Conservation (phyloP, 306 rosid genomes). For the Glycine tomentella region DNA sequence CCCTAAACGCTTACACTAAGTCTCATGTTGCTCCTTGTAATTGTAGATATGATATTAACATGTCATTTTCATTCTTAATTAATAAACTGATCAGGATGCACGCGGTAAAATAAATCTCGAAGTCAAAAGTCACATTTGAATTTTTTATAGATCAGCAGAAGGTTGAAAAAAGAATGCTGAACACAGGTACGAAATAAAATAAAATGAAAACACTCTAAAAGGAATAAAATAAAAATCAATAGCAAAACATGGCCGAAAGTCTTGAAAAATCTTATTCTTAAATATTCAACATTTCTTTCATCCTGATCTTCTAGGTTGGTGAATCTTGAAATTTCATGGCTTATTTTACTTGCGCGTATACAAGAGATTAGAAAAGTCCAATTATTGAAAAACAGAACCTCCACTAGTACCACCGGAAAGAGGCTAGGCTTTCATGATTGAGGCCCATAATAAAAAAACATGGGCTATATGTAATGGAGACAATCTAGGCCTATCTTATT, state of each 20-base stretch:
- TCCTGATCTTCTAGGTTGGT: constrained; percentile 37
- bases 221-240: constrained; percentile 36
- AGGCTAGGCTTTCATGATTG: too few relatives aligned
- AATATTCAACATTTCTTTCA: constrained; percentile 3
- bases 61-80: not conserved
- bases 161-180: constrained; percentile 27
- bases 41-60: not conserved
- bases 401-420: too few relatives aligned
- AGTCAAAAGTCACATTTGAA: constrained; percentile 37
- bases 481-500: not conserved
- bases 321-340: not conserved
- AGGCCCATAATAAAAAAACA: too few relatives aligned
- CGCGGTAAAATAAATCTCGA: not conserved
- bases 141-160: constrained; percentile 2
- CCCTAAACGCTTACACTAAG: not conserved
- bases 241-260: constrained; percentile 9
- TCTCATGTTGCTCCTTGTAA: too few relatives aligned
- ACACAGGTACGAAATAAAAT: not conserved
- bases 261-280: constrained; percentile 27
- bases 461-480: too few relatives aligned
- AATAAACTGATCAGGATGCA: constrained; percentile 5
- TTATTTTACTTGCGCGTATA: constrained; percentile 20
- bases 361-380: constrained; percentile 23
- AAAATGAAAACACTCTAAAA: too few relatives aligned
- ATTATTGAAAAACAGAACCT: not conserved